Evolutionary conservation across 139 green algal species (phyloP).

Genomic region (Chlamydomonas sp.): DNA sequence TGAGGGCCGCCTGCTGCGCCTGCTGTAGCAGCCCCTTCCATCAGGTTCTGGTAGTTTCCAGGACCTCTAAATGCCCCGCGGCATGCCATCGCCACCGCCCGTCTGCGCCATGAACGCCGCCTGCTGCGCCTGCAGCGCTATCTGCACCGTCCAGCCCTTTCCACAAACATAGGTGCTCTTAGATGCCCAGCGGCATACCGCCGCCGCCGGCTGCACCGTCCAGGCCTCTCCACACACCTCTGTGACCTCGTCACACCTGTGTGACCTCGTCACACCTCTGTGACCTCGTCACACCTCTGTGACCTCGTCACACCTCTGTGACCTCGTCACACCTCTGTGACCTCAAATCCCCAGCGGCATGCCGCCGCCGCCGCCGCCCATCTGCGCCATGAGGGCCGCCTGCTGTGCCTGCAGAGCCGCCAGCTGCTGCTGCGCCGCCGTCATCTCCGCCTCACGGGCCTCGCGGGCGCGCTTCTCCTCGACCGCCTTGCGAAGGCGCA

Average conservation of each 20-base stretch:
- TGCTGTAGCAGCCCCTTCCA: too few species aligned
- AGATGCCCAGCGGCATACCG: constrained; percentile 38
- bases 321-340: too few species aligned
- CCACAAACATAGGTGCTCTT: neutral
- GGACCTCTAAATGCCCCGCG: neutral
- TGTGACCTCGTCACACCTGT: too few species aligned
- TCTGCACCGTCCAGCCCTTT: too few species aligned
- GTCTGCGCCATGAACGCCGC: too few species aligned
- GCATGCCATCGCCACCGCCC: neutral
- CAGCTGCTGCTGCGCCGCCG: constrained; percentile 1
- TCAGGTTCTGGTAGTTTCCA: too few species aligned
- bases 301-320: too few species aligned
- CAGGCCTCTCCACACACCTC: too few species aligned
- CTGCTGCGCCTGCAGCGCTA: neutral
- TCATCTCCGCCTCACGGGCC: neutral
- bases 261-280: too few species aligned
- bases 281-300: too few species aligned
- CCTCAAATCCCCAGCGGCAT: neutral
- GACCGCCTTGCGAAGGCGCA: constrained; percentile 33
- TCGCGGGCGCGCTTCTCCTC: constrained; percentile 41
- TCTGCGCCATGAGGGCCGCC: neutral
- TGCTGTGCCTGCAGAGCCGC: constrained; percentile 18
- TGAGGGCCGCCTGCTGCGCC: neutral
- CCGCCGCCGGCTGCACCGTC: neutral
- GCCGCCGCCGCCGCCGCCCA: neutral